A percentile compares a stretch with the other conserved stretches of the same genome.
These are phyloP conservation scores for Brettanomyces nanus DNA, from an alignment of 805 yeast species.

Conservation along the genomic window DNA sequence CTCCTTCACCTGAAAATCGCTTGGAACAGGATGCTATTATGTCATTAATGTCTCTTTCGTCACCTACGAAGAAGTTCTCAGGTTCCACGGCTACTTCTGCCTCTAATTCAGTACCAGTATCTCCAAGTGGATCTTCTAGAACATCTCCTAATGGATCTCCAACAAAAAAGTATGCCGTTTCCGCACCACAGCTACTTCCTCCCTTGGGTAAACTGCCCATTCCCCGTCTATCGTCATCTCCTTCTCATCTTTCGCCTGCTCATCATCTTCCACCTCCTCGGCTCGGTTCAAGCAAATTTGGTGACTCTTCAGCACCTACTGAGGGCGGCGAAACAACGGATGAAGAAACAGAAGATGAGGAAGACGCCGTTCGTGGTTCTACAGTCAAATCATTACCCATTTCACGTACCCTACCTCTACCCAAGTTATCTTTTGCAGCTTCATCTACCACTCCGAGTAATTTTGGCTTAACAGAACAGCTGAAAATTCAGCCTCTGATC, in stretches of 20 bases:
- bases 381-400: neutral
- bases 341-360: slow-evolving; percentile 15
- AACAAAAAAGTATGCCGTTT: too few relatives aligned
- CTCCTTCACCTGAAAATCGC: slow-evolving; percentile 18
- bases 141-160: neutral
- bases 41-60: slow-evolving; percentile 47
- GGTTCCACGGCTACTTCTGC: too few relatives aligned
- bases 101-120: neutral
- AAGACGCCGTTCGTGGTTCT: slow-evolving; percentile 4
- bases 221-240: too few relatives aligned
- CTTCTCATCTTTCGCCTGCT: too few relatives aligned
- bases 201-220: too few relatives aligned
- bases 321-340: slow-evolving; percentile 8
- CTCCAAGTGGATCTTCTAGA: neutral
- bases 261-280: neutral
- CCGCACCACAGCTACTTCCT: too few relatives aligned
- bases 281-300: slow-evolving; percentile 4
- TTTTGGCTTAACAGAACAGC: too few relatives aligned
- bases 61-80: slow-evolving; percentile 32
- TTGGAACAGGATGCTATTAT: slow-evolving; percentile 48
- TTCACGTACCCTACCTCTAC: neutral
- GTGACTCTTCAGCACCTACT: slow-evolving; percentile 1
- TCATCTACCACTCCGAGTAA: too few relatives aligned
- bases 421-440: neutral
- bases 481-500: too few relatives aligned